These are phyloP conservation scores for Pleomassaria siparia DNA, from an alignment of 2,329 filamentous ascomycete genomes.

Conservation along the genomic window DNA sequence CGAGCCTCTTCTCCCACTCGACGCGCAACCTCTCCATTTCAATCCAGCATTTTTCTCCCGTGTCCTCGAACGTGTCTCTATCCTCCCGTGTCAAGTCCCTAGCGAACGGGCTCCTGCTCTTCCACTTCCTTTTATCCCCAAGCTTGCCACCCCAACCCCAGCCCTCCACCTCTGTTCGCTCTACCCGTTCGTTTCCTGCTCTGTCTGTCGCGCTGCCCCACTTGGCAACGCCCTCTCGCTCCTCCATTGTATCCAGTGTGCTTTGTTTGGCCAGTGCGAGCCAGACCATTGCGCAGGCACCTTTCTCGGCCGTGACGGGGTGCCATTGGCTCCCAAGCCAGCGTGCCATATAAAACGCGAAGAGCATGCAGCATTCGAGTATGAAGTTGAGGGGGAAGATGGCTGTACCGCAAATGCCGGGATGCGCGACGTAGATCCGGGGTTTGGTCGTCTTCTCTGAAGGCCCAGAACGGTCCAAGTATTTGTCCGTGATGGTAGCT, in stretches of 20 bases:
- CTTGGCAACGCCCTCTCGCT: conserved; percentile 63
- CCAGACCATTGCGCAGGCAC: conserved; percentile 76
- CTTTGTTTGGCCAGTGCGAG: conserved; percentile 69
- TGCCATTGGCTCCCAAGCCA: conserved; percentile 90
- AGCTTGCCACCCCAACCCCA: conserved; percentile 70
- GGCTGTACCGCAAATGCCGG: conserved; percentile 80
- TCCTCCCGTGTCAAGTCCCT: conserved; percentile 62
- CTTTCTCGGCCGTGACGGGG: conserved; percentile 71
- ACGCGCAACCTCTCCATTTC: conserved; percentile 71
- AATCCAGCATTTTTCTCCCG: conserved; percentile 65
- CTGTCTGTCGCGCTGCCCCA: conserved; percentile 78
- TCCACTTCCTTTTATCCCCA: conserved; percentile 51
- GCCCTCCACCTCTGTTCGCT: conserved; percentile 79
- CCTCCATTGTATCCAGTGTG: conserved; percentile 59
- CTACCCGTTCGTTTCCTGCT: conserved; percentile 61
- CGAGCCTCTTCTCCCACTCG: conserved; percentile 58
- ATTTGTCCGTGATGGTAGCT: conserved; percentile 45
- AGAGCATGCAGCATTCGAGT: conserved; percentile 68
- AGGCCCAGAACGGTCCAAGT: conserved; percentile 17
- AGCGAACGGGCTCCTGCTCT: conserved; percentile 60
- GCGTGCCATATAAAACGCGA: conserved; percentile 70
- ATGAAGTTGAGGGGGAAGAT: conserved; percentile 75
- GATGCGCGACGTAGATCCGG: conserved; percentile 77
- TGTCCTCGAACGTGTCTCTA: conserved; percentile 62
- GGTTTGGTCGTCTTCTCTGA: conserved; percentile 46